Conservation (phyloP, 306 rosid species). For the Gleditsia sinensis region DNA sequence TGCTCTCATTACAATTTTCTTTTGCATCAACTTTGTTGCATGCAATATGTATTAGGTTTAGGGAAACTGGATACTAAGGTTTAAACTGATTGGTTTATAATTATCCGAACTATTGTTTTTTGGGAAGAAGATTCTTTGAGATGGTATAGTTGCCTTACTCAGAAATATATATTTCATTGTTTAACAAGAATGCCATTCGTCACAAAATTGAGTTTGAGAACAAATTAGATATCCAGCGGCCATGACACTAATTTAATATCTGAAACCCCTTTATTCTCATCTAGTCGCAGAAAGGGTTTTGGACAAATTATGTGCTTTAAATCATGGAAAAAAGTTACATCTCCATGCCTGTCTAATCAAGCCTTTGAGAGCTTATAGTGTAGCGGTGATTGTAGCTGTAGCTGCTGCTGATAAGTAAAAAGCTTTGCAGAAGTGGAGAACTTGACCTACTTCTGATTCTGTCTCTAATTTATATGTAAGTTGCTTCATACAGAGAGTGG, state of each 20-base stretch:
- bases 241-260: background rate
- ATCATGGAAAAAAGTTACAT: constrained; percentile 46
- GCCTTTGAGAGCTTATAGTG: constrained; percentile 30
- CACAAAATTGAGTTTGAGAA: background rate
- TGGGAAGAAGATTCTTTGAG: constrained; percentile 12
- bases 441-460: constrained; percentile 55
- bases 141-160: constrained; percentile 26
- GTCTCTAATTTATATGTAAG: constrained; percentile 38
- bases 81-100: constrained; percentile 30
- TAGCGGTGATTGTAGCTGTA: constrained; percentile 30
- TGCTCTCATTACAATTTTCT: background rate
- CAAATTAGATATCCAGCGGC: constrained; percentile 17
- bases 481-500: constrained; percentile 45
- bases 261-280: constrained; percentile 36
- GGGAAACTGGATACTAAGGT: constrained; percentile 23
- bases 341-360: constrained; percentile 59
- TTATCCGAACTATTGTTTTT: background rate
- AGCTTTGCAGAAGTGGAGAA: constrained; percentile 42
- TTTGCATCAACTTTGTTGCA: too few relatives aligned
- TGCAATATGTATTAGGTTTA: too few relatives aligned
- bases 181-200: constrained; percentile 35
- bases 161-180: background rate
- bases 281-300: constrained; percentile 31
- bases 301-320: constrained; percentile 43
- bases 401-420: background rate